Evolutionary conservation across 495 filamentous ascomycete genomes (phyloP).

Genomic region (Talaromyces trachyspermus): DNA sequence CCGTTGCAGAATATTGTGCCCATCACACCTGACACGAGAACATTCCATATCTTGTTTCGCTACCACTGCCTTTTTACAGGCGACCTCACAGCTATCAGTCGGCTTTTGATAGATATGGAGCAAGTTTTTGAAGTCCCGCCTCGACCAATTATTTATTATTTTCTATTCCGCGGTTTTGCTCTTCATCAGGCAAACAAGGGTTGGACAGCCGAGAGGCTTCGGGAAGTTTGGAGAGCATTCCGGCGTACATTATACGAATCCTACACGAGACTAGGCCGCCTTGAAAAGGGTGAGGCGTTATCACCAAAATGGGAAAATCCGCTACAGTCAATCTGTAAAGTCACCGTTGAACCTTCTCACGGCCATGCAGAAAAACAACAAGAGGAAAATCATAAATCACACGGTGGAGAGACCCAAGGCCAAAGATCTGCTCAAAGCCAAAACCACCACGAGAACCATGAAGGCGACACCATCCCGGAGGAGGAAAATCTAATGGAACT

Average conservation of each 20-base stretch:
- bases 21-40: conserved; percentile 37
- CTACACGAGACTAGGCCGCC: conserved; percentile 17
- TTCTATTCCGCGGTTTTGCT: conserved; percentile 68
- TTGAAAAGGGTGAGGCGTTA: neutral
- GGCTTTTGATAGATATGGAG: conserved; percentile 36
- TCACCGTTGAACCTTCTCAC: neutral
- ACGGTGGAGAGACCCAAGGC: neutral
- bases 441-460: no score
- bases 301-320: conserved; percentile 31
- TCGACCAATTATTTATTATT: conserved; percentile 32
- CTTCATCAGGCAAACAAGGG: conserved; percentile 23
- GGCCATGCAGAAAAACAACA: neutral
- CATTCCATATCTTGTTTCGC: conserved; percentile 36
- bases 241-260: conserved; percentile 49
- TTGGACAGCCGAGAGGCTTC: conserved; percentile 57
- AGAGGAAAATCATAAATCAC: neutral
- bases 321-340: conserved; percentile 10
- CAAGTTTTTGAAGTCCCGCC: conserved; percentile 29
- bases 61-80: conserved; percentile 31
- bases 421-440: neutral
- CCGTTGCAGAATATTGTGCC: conserved; percentile 32
- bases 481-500: neutral
- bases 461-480: neutral
- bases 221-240: conserved; percentile 32
- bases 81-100: conserved; percentile 27